Evolutionary conservation across 1,284 basidiomycete species (phyloP).

Genomic region (Rugosomyces carneus): DNA sequence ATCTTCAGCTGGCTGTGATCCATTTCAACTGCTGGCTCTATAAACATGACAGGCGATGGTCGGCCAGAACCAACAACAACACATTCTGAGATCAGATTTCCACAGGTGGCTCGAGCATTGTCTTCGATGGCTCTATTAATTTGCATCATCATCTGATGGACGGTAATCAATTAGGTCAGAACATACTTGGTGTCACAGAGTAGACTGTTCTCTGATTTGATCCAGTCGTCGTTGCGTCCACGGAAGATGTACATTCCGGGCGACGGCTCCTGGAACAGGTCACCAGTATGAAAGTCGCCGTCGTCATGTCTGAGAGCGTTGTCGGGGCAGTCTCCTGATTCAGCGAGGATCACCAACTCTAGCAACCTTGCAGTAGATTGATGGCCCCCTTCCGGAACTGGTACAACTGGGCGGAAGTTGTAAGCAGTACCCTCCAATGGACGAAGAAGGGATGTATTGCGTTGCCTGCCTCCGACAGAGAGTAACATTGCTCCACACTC

Average conservation of each 20-base stretch:
- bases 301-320: conserved; percentile 42
- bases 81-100: conserved; percentile 50
- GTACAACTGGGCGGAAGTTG: conserved; percentile 38
- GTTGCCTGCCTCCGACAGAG: conserved; percentile 35
- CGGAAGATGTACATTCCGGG: conserved; percentile 45
- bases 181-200: conserved; percentile 51
- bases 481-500: conserved; percentile 55
- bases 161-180: no score
- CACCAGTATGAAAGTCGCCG: conserved; percentile 55
- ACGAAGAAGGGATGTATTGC: no score
- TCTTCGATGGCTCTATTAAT: conserved; percentile 68
- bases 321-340: conserved; percentile 49
- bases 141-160: no score
- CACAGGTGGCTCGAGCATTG: conserved; percentile 50
- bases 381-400: conserved; percentile 17
- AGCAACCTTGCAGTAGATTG: conserved; percentile 32
- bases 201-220: conserved; percentile 50
- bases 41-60: conserved; percentile 54
- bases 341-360: conserved; percentile 45
- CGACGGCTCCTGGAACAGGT: conserved; percentile 46
- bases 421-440: no score
- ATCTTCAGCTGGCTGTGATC: conserved; percentile 49
- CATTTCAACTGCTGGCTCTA: conserved; percentile 41
- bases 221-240: conserved; percentile 58
- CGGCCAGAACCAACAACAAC: conserved; percentile 62